Evolutionary conservation across 148 eudicot species (phyloP), one percentile per base, ranked within the genome.

Genomic region (Cornus florida): DNA sequence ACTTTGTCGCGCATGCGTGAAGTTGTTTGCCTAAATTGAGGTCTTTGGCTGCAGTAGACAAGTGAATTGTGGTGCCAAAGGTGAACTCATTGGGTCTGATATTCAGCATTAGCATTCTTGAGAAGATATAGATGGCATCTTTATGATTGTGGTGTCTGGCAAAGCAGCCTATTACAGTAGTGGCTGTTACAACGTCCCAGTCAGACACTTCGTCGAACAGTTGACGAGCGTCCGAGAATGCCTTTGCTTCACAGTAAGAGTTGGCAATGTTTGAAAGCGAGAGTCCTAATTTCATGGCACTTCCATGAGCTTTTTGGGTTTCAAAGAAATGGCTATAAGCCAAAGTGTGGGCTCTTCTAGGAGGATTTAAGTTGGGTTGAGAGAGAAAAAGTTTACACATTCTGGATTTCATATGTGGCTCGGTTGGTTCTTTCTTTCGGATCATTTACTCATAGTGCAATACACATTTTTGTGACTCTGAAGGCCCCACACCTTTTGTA

Each of bases 11-110:
- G 48, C 7, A 77, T 31, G 79, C 77, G 71, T 90, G 92, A 39
- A 90, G 22, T 70, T 90, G 89, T 76, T 73, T 79, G 28, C 89
- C 90, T n/a, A 81, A 65, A 69, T 62, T 71, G 67, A 86, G 83
- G 77, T 81, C 81, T 48, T 70, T 79, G 4, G 81, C 75, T 10
- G 76, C 72, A 19, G 79, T 84, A 3, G 85, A 83, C 13, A 89
- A 86, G 39, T 72, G 90, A 67, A 84, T 57, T 8, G 88, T 65
- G 11, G 84, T 56, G 22, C 88, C 88, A 38, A 90, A 88, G 10
- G 89, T 87, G 92, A 84, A 88, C 77, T 82, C 86, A 68, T 84
- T 90, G 28, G 89, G 90, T 22, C 39, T 82, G 10, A 86, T 72
- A 66, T 82, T 75, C 38, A 71, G 19, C 70, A 7, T 38, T 24